Evolutionary conservation across 139 green algal genomes (phyloP).

Genomic region (Asterochloris erici): DNA sequence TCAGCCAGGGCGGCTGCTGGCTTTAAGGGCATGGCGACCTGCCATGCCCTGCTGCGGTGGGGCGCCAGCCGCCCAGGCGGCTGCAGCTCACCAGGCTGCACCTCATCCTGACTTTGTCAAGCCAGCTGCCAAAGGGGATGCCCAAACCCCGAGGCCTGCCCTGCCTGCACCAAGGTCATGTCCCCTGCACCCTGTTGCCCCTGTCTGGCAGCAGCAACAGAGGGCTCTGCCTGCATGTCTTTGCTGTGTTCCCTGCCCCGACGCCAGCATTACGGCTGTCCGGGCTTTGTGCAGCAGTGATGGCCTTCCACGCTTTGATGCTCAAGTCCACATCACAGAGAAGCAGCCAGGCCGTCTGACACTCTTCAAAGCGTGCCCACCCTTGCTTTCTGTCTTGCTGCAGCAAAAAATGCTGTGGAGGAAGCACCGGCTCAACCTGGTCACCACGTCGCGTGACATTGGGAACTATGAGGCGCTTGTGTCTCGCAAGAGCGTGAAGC

Average conservation of each 20-base stretch:
- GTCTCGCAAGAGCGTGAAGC: conserved; percentile 23
- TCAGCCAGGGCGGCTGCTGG: too few relatives aligned
- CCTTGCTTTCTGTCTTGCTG: background rate
- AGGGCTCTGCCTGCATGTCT: background rate
- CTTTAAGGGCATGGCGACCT: background rate
- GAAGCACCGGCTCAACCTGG: conserved; percentile 54
- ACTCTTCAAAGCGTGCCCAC: background rate
- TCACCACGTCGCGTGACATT: conserved; percentile 65
- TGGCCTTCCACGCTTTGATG: background rate
- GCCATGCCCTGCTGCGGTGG: background rate
- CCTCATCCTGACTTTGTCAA: too few relatives aligned
- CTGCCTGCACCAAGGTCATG: too few relatives aligned
- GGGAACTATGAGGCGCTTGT: conserved; percentile 31
- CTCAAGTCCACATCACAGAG: background rate
- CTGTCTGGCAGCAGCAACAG: too few relatives aligned
- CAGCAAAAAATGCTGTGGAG: conserved; percentile 28
- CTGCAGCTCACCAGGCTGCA: too few relatives aligned
- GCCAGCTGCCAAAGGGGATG: too few relatives aligned
- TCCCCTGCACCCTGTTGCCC: too few relatives aligned
- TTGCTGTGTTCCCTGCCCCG: background rate
- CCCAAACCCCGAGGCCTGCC: too few relatives aligned
- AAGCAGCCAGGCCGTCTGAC: background rate
- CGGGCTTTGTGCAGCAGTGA: background rate
- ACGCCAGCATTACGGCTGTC: background rate
- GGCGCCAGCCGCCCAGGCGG: too few relatives aligned